Conservation (phyloP, 805 yeast genomes). For the Ogataea corticis region DNA sequence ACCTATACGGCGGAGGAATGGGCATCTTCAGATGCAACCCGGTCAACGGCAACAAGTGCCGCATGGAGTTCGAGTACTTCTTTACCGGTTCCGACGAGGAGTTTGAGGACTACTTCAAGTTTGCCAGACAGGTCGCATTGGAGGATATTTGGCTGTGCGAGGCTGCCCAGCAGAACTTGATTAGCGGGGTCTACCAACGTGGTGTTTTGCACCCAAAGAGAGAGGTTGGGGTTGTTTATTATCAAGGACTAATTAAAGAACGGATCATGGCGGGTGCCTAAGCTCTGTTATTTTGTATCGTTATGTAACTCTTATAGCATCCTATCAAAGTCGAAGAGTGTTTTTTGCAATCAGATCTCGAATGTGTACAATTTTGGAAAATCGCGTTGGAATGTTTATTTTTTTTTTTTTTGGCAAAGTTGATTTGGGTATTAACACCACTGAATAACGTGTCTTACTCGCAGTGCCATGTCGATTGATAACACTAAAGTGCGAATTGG, state of each 20-base stretch:
- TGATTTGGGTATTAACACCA: neutral
- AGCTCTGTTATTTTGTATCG: conserved; percentile 15
- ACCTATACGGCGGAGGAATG: conserved; percentile 33
- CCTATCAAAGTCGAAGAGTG: too few species aligned
- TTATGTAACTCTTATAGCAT: too few species aligned
- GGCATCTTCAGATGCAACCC: conserved; percentile 32
- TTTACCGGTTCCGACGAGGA: conserved; percentile 31
- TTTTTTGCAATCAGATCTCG: too few species aligned
- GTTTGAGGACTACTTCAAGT: conserved; percentile 29
- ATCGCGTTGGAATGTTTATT: conserved; percentile 7
- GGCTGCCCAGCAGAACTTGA: conserved; percentile 30
- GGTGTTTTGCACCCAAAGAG: conserved; percentile 32
- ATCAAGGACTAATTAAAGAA: conserved; percentile 22
- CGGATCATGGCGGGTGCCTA: conserved; percentile 16
- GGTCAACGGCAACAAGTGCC: conserved; percentile 25
- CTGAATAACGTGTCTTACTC: too few species aligned
- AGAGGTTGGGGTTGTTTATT: conserved; percentile 29
- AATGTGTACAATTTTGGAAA: too few species aligned
- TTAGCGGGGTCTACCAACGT: conserved; percentile 24
- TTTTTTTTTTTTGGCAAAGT: neutral
- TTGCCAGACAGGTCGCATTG: conserved; percentile 34
- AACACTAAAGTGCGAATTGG: conserved; percentile 16
- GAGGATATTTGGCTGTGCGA: conserved; percentile 35
- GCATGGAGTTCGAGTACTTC: conserved; percentile 35
- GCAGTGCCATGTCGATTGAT: neutral